A percentile compares a stretch with the other conserved stretches of the same genome.
Evolutionary conservation across 306 rosid species (phyloP).

Genomic region (Carpinus fangiana): DNA sequence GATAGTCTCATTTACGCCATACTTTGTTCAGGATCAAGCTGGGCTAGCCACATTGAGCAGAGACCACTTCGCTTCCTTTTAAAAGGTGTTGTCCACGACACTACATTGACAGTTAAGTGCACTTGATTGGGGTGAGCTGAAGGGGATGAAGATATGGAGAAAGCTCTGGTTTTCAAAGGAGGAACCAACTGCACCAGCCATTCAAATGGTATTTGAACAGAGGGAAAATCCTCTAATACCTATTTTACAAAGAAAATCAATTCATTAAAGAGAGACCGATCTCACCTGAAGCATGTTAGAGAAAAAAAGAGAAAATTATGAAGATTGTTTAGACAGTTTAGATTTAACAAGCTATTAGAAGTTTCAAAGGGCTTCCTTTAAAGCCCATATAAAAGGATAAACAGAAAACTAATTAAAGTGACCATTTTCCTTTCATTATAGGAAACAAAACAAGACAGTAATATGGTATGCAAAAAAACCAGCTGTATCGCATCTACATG

Average conservation of each 20-base stretch:
- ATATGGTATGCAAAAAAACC: not conserved
- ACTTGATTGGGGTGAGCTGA: constrained; percentile 73
- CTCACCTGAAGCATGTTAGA: constrained; percentile 3
- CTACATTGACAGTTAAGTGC: constrained; percentile 81
- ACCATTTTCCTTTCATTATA: not conserved
- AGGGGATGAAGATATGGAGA: constrained; percentile 82
- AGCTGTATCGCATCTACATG: not conserved
- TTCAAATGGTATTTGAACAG: constrained; percentile 87
- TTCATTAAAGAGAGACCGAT: constrained; percentile 3
- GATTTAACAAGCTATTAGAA: not conserved
- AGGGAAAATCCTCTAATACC: constrained; percentile 90
- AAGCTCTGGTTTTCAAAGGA: constrained; percentile 73
- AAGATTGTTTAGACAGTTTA: not conserved
- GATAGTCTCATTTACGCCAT: constrained; percentile 18
- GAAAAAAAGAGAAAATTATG: constrained; percentile 1
- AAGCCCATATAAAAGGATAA: not conserved
- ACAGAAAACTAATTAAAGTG: not conserved
- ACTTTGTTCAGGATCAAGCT: constrained; percentile 66
- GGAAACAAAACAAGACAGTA: not conserved
- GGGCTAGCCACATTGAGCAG: constrained; percentile 87
- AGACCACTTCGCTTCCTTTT: constrained; percentile 74
- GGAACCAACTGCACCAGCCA: constrained; percentile 97
- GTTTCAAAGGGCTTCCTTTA: not conserved
- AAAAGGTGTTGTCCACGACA: constrained; percentile 79
- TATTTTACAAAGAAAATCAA: constrained; percentile 24